phyloP scores from a whole-genome alignment of 768 basidiomycete genomes.

The Hydnomerulius pinastri region DNA sequence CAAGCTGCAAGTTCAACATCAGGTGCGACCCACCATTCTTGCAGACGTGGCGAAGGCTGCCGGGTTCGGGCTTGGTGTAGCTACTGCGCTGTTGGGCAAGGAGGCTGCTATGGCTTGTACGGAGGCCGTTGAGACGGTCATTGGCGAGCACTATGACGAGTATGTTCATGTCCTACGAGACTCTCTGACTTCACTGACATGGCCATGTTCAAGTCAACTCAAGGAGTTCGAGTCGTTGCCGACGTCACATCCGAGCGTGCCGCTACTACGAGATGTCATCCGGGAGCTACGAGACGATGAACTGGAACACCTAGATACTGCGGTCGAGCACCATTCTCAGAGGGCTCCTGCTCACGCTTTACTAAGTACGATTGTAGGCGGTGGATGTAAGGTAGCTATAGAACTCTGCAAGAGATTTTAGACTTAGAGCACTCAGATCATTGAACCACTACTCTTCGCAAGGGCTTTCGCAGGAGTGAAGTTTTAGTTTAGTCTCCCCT shows the following conservation, averaged over 20 bases:
- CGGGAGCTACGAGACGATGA: constrained; percentile 92
- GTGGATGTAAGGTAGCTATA: constrained; percentile 88
- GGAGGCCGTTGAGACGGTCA: constrained; percentile 96
- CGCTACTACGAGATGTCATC: constrained; percentile 70
- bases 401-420: constrained; percentile 83
- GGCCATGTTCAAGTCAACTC: constrained; percentile 62
- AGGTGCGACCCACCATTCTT: constrained; percentile 79
- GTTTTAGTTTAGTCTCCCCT: no score
- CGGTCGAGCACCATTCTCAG: constrained; percentile 85
- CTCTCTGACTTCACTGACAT: constrained; percentile 4
- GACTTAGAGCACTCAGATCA: constrained; percentile 4
- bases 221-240: constrained; percentile 66
- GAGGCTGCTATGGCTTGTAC: constrained; percentile 99
- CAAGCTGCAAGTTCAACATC: constrained; percentile 80
- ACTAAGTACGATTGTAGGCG: constrained; percentile 80
- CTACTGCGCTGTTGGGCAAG: constrained; percentile 84
- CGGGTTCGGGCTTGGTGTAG: constrained; percentile 84
- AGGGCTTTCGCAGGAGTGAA: no score
- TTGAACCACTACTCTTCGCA: neutral
- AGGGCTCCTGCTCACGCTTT: constrained; percentile 90
- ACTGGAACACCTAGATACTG: constrained; percentile 89
- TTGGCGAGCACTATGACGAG: constrained; percentile 99
- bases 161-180: constrained; percentile 43
- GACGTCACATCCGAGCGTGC: constrained; percentile 74
- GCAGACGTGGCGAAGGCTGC: constrained; percentile 84